phyloP scores from a whole-genome alignment of 169 alveolate species.

The Plasmodium inui region DNA sequence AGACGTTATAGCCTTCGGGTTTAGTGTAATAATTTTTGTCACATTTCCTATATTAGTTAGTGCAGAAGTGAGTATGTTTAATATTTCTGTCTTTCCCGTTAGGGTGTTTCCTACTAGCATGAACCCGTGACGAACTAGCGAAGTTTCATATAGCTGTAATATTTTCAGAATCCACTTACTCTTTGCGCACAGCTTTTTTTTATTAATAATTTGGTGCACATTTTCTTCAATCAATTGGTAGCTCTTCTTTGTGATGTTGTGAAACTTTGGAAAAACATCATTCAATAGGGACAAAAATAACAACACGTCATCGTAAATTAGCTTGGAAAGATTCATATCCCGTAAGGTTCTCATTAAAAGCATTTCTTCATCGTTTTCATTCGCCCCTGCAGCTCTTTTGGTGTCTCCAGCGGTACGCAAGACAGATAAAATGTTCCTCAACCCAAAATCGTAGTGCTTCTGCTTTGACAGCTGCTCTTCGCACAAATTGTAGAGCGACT shows the following conservation, averaged over 20 bases:
- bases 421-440: conserved; percentile 96
- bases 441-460: conserved; percentile 98
- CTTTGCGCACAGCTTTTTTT: conserved; percentile 79
- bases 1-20: conserved; percentile 97
- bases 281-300: conserved; percentile 93
- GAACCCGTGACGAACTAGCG: conserved; percentile 97
- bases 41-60: conserved; percentile 86
- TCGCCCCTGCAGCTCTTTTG: conserved; percentile 94
- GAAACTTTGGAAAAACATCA: conserved; percentile 96
- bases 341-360: conserved; percentile 92
- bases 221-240: conserved; percentile 93
- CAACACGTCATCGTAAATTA: conserved; percentile 96
- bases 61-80: conserved; percentile 92
- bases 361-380: conserved; percentile 85
- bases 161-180: conserved; percentile 64
- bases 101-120: conserved; percentile 98
- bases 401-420: conserved; percentile 94
- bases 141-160: conserved; percentile 88
- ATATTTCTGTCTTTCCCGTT: conserved; percentile 96
- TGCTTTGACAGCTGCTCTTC: conserved; percentile 94
- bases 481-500: conserved; percentile 95
- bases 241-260: conserved; percentile 93
- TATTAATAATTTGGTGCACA: conserved; percentile 86
- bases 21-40: conserved; percentile 92
- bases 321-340: conserved; percentile 95